These are phyloP conservation scores for Fagopyrum esculentum DNA, from an alignment of 148 eudicot genomes.

Conservation along the genomic window DNA sequence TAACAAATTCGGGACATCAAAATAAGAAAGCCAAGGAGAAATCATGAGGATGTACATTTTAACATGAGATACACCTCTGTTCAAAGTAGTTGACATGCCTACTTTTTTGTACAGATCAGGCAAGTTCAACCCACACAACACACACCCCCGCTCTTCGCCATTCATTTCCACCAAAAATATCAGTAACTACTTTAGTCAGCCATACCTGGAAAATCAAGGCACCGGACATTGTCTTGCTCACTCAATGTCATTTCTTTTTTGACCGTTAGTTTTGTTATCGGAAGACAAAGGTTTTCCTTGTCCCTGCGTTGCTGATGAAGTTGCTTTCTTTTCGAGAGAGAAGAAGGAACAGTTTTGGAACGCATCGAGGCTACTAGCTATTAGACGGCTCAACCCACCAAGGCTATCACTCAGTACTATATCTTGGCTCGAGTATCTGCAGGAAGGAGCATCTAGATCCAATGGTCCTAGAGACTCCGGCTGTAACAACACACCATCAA, in stretches of 20 bases:
- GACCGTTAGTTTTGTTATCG: slow-evolving; percentile 26
- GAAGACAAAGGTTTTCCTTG: slow-evolving; percentile 42
- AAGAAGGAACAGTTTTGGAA: slow-evolving; percentile 78
- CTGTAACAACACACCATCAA: slow-evolving; percentile 32
- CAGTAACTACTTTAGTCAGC: background rate
- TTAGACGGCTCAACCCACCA: slow-evolving; percentile 78
- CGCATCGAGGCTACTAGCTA: slow-evolving; percentile 89
- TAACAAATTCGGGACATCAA: background rate
- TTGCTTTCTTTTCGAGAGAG: slow-evolving; percentile 52
- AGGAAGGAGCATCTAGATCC: slow-evolving; percentile 68
- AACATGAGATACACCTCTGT: slow-evolving; percentile 7
- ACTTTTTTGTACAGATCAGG: background rate
- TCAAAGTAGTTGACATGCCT: slow-evolving; percentile 9
- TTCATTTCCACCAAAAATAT: slow-evolving; percentile 4
- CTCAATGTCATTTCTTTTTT: background rate
- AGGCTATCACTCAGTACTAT: slow-evolving; percentile 79
- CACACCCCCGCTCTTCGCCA: background rate
- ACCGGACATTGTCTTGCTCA: background rate
- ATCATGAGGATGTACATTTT: background rate
- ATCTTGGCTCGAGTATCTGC: slow-evolving; percentile 76
- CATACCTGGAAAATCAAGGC: slow-evolving; percentile 10
- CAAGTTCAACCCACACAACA: background rate
- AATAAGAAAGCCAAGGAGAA: background rate
- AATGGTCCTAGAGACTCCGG: slow-evolving; percentile 93
- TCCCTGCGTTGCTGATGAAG: slow-evolving; percentile 37